Conservation (phyloP, 208 protist species). For the Wallacemonas sp. region DNA sequence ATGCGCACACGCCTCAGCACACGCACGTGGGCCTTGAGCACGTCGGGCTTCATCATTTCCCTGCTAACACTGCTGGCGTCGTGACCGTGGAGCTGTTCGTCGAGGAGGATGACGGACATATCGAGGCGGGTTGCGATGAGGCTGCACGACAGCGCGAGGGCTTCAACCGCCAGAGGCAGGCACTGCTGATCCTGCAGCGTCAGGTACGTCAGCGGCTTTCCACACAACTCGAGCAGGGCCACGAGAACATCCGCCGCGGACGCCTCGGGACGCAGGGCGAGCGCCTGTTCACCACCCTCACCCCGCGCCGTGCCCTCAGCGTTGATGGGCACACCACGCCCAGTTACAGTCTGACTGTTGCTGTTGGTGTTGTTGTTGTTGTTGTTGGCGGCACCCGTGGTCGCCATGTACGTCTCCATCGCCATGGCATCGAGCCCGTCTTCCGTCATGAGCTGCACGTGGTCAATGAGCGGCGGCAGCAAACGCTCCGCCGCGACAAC, state of each 20-base stretch:
- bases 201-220: slow-evolving; percentile 43
- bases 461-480: slow-evolving; percentile 34
- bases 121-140: slow-evolving; percentile 10
- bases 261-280: background rate
- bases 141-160: slow-evolving; percentile 5
- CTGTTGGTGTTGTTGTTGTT: background rate
- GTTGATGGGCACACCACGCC: no score
- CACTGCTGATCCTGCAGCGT: slow-evolving; percentile 40
- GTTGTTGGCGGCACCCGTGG: background rate
- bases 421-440: slow-evolving; percentile 5
- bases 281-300: no score
- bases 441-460: background rate
- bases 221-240: slow-evolving; percentile 42
- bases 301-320: no score
- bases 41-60: slow-evolving; percentile 16
- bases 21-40: slow-evolving; percentile 23
- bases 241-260: slow-evolving; percentile 24
- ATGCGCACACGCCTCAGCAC: slow-evolving; percentile 8
- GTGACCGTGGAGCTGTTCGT: background rate
- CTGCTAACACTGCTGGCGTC: background rate
- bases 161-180: slow-evolving; percentile 24
- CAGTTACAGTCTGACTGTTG: background rate
- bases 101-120: background rate
- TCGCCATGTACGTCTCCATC: slow-evolving; percentile 9
- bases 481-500: slow-evolving; percentile 10